A percentile compares a stretch with the other conserved stretches of the same genome.
These are phyloP conservation scores for Saxophila tyrrhenica DNA, from an alignment of 495 filamentous ascomycete genomes.

Conservation along the genomic window DNA sequence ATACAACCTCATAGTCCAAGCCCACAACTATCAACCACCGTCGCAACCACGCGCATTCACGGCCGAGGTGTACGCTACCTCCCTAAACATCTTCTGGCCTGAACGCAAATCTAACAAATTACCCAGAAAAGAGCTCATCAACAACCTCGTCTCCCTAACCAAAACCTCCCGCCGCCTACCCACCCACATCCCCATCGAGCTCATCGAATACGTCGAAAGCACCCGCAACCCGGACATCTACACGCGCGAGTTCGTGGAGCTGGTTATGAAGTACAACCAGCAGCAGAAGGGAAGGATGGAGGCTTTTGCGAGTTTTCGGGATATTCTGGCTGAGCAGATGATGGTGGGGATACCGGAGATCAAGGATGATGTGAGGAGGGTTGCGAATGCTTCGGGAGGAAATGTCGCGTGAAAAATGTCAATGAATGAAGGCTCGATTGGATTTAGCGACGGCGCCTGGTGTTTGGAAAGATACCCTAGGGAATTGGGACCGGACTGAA, in stretches of 20 bases:
- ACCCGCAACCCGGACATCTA: constrained; percentile 97
- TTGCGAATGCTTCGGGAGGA: constrained; percentile 43
- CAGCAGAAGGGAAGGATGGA: constrained; percentile 68
- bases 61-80: constrained; percentile 47
- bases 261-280: constrained; percentile 74
- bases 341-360: constrained; percentile 65
- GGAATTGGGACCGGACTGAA: too few species aligned
- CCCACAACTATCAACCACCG: constrained; percentile 58
- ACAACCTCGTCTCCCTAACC: constrained; percentile 37
- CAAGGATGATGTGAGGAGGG: constrained; percentile 52
- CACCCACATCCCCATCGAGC: constrained; percentile 61
- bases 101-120: too few species aligned
- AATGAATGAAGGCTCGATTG: too few species aligned
- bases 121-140: constrained; percentile 19
- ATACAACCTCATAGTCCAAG: constrained; percentile 66
- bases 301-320: constrained; percentile 69
- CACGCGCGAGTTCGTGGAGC: constrained; percentile 92
- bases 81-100: constrained; percentile 35
- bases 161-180: constrained; percentile 36
- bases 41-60: constrained; percentile 50
- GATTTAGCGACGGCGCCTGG: neutral
- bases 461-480: neutral
- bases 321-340: constrained; percentile 75
- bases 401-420: constrained; percentile 1
- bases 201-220: constrained; percentile 86